A percentile compares a stretch with the other conserved stretches of the same genome.
Conservation (phyloP, 768 basidiomycete genomes). For the Cyclocybe aegerita region DNA sequence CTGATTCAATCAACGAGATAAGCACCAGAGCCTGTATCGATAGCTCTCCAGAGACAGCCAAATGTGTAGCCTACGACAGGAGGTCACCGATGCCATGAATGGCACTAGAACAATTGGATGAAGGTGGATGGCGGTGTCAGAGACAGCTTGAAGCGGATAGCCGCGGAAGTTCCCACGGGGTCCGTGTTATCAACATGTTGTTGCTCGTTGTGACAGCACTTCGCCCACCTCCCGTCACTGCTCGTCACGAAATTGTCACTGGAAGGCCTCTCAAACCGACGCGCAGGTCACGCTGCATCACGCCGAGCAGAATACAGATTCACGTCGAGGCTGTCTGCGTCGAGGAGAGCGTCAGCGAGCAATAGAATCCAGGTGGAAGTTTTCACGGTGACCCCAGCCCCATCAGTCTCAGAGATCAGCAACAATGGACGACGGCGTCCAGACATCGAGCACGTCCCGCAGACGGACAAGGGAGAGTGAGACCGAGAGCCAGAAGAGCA, state of each 20-base stretch:
- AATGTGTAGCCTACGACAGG: too few relatives aligned
- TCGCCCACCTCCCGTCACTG: conserved; percentile 43
- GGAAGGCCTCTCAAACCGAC: conserved; percentile 30
- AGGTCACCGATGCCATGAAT: too few relatives aligned
- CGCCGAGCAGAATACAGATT: conserved; percentile 23
- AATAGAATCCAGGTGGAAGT: conserved; percentile 13
- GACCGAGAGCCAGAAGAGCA: conserved; percentile 68
- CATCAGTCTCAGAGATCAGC: conserved; percentile 7
- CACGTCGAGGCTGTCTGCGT: conserved; percentile 14
- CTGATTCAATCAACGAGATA: too few relatives aligned
- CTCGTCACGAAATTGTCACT: conserved; percentile 51
- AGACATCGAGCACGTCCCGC: conserved; percentile 29
- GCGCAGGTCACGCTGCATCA: conserved; percentile 47
- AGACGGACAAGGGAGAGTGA: conserved; percentile 73
- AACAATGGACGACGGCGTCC: conserved; percentile 23
- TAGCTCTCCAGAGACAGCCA: too few relatives aligned
- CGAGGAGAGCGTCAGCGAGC: conserved; percentile 7
- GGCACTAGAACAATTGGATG: too few relatives aligned
- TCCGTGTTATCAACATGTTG: conserved; percentile 9
- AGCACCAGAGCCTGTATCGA: too few relatives aligned
- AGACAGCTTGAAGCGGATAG: not conserved
- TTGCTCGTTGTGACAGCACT: conserved; percentile 32
- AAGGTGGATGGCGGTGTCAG: not conserved
- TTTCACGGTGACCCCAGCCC: not conserved
- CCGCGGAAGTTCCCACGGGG: conserved; percentile 16